These are phyloP conservation scores for Lecanicillium sp. DNA, from an alignment of 2,329 filamentous ascomycete genomes.

Conservation along the genomic window DNA sequence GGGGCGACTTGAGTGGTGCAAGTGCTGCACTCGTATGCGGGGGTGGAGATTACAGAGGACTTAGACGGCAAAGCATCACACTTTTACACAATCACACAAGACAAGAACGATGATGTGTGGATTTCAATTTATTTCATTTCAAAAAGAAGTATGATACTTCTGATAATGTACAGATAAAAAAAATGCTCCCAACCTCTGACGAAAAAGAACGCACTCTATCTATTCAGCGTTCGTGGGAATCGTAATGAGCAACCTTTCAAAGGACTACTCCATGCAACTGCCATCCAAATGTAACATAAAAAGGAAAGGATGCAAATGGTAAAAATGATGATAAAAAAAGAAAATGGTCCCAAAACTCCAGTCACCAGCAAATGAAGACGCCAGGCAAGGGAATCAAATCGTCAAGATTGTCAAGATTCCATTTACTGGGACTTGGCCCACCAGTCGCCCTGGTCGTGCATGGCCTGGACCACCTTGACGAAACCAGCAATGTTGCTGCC, in stretches of 20 bases:
- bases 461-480: constrained; percentile 89
- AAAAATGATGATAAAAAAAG: background rate
- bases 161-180: background rate
- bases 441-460: constrained; percentile 97
- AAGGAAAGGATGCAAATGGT: background rate
- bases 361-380: background rate
- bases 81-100: too few species aligned
- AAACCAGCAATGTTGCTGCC: constrained; percentile 97
- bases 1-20: too few species aligned
- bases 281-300: constrained; percentile 1
- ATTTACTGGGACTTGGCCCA: constrained; percentile 34
- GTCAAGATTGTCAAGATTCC: constrained; percentile 1
- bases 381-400: background rate
- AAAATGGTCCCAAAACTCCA: constrained; percentile 3
- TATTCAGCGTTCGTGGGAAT: constrained; percentile 6
- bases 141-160: too few species aligned
- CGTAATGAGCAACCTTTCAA: background rate
- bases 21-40: too few species aligned
- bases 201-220: background rate
- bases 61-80: too few species aligned
- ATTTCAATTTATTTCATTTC: background rate
- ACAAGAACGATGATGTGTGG: too few species aligned
- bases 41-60: too few species aligned
- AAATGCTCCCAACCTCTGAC: background rate
- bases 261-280: constrained; percentile 6